A percentile compares a stretch with the other conserved stretches of the same genome.
Conservation (phyloP, 352 stramenopile genomes). For the Pythium biforme region DNA sequence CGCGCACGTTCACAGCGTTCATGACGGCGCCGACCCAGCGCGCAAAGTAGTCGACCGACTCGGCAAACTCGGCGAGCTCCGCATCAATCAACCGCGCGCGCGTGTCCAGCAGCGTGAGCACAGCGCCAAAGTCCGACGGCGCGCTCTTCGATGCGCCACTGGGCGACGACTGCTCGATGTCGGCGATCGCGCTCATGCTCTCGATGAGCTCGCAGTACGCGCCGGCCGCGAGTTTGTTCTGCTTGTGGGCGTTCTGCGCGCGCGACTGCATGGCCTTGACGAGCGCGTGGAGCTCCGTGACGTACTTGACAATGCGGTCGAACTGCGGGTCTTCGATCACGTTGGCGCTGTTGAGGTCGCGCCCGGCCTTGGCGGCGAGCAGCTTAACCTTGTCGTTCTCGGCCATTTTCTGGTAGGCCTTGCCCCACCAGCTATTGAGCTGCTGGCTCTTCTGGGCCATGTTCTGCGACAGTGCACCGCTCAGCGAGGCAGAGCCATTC, state of each 20-base stretch:
- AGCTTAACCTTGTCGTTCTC: conserved; percentile 75
- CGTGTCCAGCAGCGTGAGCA: conserved; percentile 68
- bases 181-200: conserved; percentile 58
- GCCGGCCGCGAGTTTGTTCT: conserved; percentile 71
- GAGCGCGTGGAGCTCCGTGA: conserved; percentile 57
- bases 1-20: conserved; percentile 65
- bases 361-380: conserved; percentile 53
- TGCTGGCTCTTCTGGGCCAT: conserved; percentile 64
- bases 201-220: conserved; percentile 85
- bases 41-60: conserved; percentile 65
- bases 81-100: conserved; percentile 71
- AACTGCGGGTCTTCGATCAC: conserved; percentile 75
- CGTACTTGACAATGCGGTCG: conserved; percentile 59
- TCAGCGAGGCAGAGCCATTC: neutral
- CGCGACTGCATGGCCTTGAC: conserved; percentile 67
- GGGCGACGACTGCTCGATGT: conserved; percentile 63
- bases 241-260: conserved; percentile 50
- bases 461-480: conserved; percentile 13
- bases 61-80: conserved; percentile 65
- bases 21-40: conserved; percentile 75
- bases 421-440: conserved; percentile 82
- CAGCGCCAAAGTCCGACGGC: conserved; percentile 58
- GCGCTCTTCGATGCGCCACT: conserved; percentile 39
- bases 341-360: conserved; percentile 38
- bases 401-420: conserved; percentile 76